Base-by-base conservation (phyloP, 1,139 yeast species). In the Sugiyamaella xylanicola region DNA sequence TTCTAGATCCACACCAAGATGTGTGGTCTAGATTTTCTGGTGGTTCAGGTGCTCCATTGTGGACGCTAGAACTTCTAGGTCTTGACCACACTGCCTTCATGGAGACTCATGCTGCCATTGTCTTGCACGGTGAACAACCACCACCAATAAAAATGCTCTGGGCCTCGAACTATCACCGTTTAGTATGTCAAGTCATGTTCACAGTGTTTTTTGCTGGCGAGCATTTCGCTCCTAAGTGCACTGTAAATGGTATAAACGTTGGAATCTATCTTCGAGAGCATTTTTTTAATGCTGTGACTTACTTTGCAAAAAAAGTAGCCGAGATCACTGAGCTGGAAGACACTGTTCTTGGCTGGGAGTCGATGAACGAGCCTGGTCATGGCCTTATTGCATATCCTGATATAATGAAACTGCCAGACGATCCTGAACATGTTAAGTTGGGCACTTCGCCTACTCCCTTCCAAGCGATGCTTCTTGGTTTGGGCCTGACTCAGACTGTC, bases 41-140 rank as follows among this genome's bases (percentile, higher is more conserved):
- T 13, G 97, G 97, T 3, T 84, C 91, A 56, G 97, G 97, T 17
- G 96, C 97, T 2, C 97, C 97, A 0, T 65, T 87, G 66, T 91
- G 97, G 97, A 90, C 97, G 0, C 71, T 89, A 8, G 84, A 87
- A 63, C 92, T 93, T 15, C 95, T 91, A 0, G 97, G 97, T 0
- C 73, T 91, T 41, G 82, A 91, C 56, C 95, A 95, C 0, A 74
- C 71, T 17, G 72, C 81, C 21, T 86, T 90, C 64, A 71, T 79
- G 4, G 74, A 63, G 0, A 86, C 93, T 1, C 86, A 86, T 59
- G 95, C 96, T 0, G 91, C 96, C 0, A 72, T 88, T 13, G 54
- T 50, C 5, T 15, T 11, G 4, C 49, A 50, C 15, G 54, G 49
- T 3, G 39, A 45, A 13, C 37, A 27, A 1, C 87, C 81, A 66